Evolutionary conservation across 768 basidiomycete genomes (phyloP).

Genomic region (Lenzites betulinus): DNA sequence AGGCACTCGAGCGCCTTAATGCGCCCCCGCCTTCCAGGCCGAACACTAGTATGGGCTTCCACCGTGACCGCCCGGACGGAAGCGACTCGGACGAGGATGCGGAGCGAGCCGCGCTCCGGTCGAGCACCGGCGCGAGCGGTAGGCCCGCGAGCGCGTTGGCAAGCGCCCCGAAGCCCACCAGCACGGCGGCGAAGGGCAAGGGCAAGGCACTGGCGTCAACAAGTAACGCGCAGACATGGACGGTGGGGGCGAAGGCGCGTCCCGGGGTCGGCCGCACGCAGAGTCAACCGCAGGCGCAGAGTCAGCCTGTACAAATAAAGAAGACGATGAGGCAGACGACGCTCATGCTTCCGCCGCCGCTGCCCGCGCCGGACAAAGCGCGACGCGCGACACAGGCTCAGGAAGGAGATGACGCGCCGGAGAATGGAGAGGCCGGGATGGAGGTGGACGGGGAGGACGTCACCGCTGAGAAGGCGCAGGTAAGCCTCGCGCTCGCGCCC

Average conservation of each 20-base stretch:
- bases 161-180: conserved; percentile 3
- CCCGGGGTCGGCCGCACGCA: too few relatives aligned
- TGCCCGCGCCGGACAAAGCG: conserved; percentile 17
- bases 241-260: background rate
- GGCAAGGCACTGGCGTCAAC: background rate
- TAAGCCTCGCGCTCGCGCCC: conserved; percentile 5
- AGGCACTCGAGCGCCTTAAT: conserved; percentile 69
- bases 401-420: background rate
- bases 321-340: conserved; percentile 16
- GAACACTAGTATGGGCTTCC: conserved; percentile 72
- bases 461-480: background rate
- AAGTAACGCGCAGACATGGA: background rate
- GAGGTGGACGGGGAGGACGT: background rate
- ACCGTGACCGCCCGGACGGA: conserved; percentile 33
- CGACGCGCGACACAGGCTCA: background rate
- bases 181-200: conserved; percentile 1
- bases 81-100: conserved; percentile 20
- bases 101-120: conserved; percentile 1
- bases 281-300: too few relatives aligned
- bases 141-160: conserved; percentile 15
- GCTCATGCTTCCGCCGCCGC: conserved; percentile 27
- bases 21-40: conserved; percentile 67
- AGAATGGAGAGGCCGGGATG: background rate
- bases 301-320: background rate
- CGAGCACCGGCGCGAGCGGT: conserved; percentile 17